These are phyloP conservation scores for Hymenotorrendiella dingleyae DNA, from an alignment of 2,329 filamentous ascomycete genomes.

Conservation along the genomic window DNA sequence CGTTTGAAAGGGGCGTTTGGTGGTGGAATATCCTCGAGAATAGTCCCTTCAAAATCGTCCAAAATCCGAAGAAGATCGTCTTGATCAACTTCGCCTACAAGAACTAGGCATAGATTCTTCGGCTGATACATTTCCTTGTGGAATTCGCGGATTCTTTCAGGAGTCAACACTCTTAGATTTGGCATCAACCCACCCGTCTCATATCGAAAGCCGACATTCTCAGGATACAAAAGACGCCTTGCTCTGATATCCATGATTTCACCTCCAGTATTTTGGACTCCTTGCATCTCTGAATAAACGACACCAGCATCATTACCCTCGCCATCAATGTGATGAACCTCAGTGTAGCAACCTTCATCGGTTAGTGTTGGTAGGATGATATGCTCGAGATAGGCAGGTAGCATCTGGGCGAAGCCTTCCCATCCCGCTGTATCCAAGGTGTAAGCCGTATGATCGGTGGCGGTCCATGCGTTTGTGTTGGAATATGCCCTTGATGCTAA, in stretches of 20 bases:
- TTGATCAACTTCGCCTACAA: slow-evolving; percentile 90
- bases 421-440: slow-evolving; percentile 92
- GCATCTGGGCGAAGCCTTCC: slow-evolving; percentile 91
- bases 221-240: slow-evolving; percentile 75
- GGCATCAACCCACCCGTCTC: slow-evolving; percentile 99
- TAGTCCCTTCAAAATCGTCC: slow-evolving; percentile 81
- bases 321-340: slow-evolving; percentile 93
- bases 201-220: slow-evolving; percentile 87
- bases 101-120: slow-evolving; percentile 83
- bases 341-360: slow-evolving; percentile 87
- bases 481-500: slow-evolving; percentile 91
- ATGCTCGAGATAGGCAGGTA: slow-evolving; percentile 94
- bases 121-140: slow-evolving; percentile 98
- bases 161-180: slow-evolving; percentile 75
- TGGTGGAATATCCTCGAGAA: slow-evolving; percentile 74
- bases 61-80: slow-evolving; percentile 72
- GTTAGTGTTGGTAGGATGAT: slow-evolving; percentile 86
- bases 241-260: slow-evolving; percentile 86
- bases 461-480: slow-evolving; percentile 93
- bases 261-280: slow-evolving; percentile 73
- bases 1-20: slow-evolving; percentile 67
- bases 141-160: slow-evolving; percentile 88
- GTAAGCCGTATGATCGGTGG: slow-evolving; percentile 93
- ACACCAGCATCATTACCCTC: slow-evolving; percentile 92
- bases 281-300: slow-evolving; percentile 99